Evolutionary conservation across 768 basidiomycete genomes (phyloP), one percentile per base, ranked within the genome.

Genomic region (Boletus subparvulus): DNA sequence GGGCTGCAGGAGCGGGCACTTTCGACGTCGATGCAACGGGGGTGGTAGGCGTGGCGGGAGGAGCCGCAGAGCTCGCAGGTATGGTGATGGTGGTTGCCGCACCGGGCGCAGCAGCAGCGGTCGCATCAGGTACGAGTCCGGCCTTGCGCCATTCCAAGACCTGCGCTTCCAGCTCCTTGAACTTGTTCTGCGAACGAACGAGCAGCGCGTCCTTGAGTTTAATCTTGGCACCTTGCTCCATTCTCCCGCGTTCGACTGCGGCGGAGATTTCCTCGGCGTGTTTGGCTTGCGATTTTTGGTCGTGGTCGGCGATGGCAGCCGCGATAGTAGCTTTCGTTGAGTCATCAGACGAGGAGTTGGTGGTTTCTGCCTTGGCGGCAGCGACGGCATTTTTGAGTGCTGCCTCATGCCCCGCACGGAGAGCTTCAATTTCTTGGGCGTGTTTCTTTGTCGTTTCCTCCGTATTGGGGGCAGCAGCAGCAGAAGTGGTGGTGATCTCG

Each of bases 181-280:
- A 74, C 54, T 78, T 80, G 54, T 73, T 74, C 65, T 88, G 83
- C 11, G 82, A 75, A 49, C 76, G 80, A 32, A 84, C 77, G n/a
- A 91, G 73, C 61, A 87, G 87, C 2, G 75, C 73, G 61, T 92
- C 90, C 72, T 90, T 91, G 42, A 92, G 61, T 67, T 86, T 88
- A 35, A 73, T 67, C 73, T 87, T 88, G 24, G 83, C 75, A 2
- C 64, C 74, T 49, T 80, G 76, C 60, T 92, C 90, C 74, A 80
- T 75, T 46, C 89, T 77, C 3, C 90, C 90, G 3, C 82, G 75
- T 48, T 92, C 90, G 8, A 87, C 77, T 1, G 90, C 90, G 7
- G 81, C 75, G 3, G 77, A 77, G 35, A 90, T 81, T 50, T 87
- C 87, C 24, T 81, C 76, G 7, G 76, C 74, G 24, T 83, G 82